Base-by-base conservation (phyloP, 2,329 filamentous ascomycete genomes). In the Decorospora gaudefroyi region DNA sequence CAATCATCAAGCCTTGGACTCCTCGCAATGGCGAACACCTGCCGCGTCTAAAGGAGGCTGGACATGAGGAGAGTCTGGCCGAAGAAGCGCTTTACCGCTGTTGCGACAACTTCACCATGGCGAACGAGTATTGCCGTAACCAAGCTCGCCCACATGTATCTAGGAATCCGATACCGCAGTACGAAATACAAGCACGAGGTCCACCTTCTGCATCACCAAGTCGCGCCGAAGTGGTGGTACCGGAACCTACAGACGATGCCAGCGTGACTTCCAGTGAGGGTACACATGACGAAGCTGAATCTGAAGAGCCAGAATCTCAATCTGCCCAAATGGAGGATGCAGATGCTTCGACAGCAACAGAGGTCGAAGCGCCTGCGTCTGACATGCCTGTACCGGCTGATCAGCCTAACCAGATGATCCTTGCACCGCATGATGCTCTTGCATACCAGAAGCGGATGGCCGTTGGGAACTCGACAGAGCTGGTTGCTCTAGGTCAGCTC, bases 1-100 rank as follows among this genome's bases (percentile, higher is more conserved):
- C 74, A 4, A 62, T 72, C 23, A 73, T 73, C 37, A 81, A 76
- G 50, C 72, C 73, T 12, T 85, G 84, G 65, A 74, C 75, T 29
- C 67, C 81, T 11, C 67, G 68, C 17, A 77, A 75, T 45, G 61
- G 60, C 9, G 78, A 81, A 0, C 58, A 68, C 12, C 49, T 76
- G 19, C 52, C 61, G 2, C 74, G 73, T 18, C 61, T 83, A 12
- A 70, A 67, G 32, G 74, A 77, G 6, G 46, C 35, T 19, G 74
- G 75, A 41, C 78, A 77, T 1, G 82, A 83, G 13, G 74, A 79
- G 29, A 80, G 82, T 9, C 75, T 96, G 38, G 86, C 81, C 5
- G 78, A 81, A 21, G 92, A 97, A 70, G 90, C 88, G 19, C 74
- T 93, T 0, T 96, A 89, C 67, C 84, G 92, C 41, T 88, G 88